Percentiles rank a stretch among this genome's conserved stretches.
Evolutionary conservation across 176 grass and related monocot genomes (phyloP).

Genomic region (Otatea glauca): DNA sequence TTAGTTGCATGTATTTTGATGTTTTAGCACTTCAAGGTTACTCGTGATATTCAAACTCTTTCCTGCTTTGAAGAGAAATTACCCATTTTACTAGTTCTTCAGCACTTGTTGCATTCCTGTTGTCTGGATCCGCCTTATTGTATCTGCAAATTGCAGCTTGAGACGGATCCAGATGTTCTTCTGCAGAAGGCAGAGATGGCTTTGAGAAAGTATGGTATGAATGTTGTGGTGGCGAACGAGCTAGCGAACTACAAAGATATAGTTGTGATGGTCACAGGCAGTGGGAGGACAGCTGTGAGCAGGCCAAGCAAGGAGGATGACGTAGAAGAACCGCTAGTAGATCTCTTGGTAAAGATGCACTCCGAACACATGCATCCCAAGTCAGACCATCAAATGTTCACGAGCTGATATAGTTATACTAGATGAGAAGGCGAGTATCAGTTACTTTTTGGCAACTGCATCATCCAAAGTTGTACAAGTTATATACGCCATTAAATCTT

Average conservation of each 20-base stretch:
- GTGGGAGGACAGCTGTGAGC: conserved; percentile 42
- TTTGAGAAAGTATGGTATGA: conserved; percentile 79
- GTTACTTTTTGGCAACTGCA: neutral
- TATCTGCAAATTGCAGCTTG: conserved; percentile 57
- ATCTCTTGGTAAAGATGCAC: conserved; percentile 51
- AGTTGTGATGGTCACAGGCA: conserved; percentile 55
- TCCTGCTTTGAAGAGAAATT: neutral
- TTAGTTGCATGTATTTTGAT: conserved; percentile 34
- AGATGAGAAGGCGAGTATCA: neutral
- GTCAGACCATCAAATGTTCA: neutral
- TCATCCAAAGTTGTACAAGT: neutral
- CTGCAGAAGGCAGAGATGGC: conserved; percentile 70
- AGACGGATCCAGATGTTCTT: conserved; percentile 82
- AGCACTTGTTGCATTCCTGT: neutral
- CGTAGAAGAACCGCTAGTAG: conserved; percentile 50
- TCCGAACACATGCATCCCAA: conserved; percentile 16
- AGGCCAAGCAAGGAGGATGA: conserved; percentile 52
- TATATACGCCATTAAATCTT: neutral
- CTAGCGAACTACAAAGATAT: conserved; percentile 66
- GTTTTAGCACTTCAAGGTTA: neutral
- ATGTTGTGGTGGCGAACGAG: conserved; percentile 64
- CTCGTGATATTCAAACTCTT: neutral
- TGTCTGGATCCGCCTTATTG: neutral
- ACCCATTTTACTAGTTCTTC: neutral
- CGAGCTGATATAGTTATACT: neutral